A percentile compares a stretch with the other conserved stretches of the same genome.
Evolutionary conservation across 176 grass and related monocot genomes (phyloP).

Genomic region (Carex scoparia): DNA sequence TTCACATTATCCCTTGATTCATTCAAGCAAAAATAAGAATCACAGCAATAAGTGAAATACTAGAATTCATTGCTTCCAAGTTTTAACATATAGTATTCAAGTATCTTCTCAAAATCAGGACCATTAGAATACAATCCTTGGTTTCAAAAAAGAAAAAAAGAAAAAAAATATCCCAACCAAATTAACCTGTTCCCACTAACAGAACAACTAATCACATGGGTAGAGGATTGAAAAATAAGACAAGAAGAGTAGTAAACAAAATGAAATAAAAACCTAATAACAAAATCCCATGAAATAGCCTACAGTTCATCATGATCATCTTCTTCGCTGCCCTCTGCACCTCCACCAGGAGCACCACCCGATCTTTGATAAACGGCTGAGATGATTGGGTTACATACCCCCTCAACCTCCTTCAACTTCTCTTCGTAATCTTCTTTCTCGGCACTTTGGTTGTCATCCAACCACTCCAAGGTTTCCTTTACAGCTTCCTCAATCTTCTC

Average conservation of each 20-base stretch:
- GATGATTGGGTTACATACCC: constrained; percentile 47
- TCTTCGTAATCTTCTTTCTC: constrained; percentile 56
- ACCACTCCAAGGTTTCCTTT: constrained; percentile 50
- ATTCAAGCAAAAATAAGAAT: neutral
- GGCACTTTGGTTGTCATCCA: constrained; percentile 47
- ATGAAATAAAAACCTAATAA: constrained; percentile 21
- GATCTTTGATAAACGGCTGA: constrained; percentile 48
- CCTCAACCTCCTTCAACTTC: constrained; percentile 55
- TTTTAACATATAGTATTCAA: constrained; percentile 12
- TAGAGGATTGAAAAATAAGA: constrained; percentile 9
- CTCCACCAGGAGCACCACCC: constrained; percentile 31
- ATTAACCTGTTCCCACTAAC: constrained; percentile 22
- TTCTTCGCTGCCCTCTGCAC: constrained; percentile 22
- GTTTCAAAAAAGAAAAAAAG: constrained; percentile 14
- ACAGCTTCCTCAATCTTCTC: constrained; percentile 43
- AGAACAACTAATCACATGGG: constrained; percentile 28
- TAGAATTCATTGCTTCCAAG: neutral
- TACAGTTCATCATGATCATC: constrained; percentile 51
- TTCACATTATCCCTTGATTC: too few species aligned
- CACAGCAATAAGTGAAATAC: neutral
- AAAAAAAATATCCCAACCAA: neutral
- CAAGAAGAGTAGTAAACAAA: neutral
- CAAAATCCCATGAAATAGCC: neutral
- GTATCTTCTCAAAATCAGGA: constrained; percentile 25
- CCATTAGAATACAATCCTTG: constrained; percentile 26